phyloP scores from a whole-genome alignment of 768 basidiomycete genomes.

The Suillus variegatus region DNA sequence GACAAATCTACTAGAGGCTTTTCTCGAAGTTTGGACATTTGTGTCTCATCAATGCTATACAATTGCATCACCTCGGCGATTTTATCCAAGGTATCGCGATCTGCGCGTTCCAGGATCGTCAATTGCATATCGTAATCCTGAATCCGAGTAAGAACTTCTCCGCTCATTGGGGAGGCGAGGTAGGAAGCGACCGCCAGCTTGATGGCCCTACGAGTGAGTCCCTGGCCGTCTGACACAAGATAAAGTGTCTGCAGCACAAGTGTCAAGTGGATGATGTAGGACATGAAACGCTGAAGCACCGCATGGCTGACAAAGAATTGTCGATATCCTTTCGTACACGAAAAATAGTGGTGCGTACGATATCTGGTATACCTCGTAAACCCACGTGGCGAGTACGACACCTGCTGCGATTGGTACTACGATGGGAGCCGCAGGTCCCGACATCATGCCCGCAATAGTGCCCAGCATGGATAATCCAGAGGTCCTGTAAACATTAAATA shows the following conservation, averaged over 20 bases:
- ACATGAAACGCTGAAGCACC: too few relatives aligned
- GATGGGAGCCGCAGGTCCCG: slow-evolving; percentile 2
- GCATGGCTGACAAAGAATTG: too few relatives aligned
- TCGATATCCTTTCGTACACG: too few relatives aligned
- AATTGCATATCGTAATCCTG: neutral
- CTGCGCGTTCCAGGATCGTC: neutral
- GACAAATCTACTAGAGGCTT: neutral
- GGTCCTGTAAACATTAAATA: neutral
- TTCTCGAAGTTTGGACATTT: neutral
- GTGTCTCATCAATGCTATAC: neutral
- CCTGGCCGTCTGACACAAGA: too few relatives aligned
- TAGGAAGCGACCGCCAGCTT: too few relatives aligned
- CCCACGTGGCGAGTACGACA: neutral
- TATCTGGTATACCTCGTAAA: neutral
- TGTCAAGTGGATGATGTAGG: too few relatives aligned
- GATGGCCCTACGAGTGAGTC: too few relatives aligned
- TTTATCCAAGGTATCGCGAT: neutral
- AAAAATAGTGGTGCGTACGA: neutral
- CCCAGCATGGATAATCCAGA: neutral
- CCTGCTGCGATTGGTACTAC: neutral
- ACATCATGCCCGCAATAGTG: neutral
- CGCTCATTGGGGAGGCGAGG: too few relatives aligned
- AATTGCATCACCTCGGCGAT: neutral
- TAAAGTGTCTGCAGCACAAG: too few relatives aligned
- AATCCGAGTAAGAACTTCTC: too few relatives aligned